These are phyloP conservation scores for Entonaema liquescens DNA, from an alignment of 495 filamentous ascomycete genomes.

Conservation along the genomic window DNA sequence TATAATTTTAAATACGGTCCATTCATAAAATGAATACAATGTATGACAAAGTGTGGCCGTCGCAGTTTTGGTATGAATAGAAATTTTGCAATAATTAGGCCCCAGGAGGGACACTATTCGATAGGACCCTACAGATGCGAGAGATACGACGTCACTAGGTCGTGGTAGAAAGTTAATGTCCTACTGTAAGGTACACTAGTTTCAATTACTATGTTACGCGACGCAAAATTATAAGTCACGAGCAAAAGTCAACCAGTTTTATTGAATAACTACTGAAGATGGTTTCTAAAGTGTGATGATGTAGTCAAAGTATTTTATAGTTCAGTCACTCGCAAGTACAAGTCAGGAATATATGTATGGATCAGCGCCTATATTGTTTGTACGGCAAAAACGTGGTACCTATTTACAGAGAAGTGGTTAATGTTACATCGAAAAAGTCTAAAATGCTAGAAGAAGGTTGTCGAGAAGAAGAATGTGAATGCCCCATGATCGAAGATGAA, in stretches of 20 bases:
- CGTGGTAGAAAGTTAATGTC: too few species aligned
- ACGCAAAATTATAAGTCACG: too few species aligned
- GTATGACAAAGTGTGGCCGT: not conserved
- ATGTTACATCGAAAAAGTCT: slow-evolving; percentile 8
- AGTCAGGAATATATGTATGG: not conserved
- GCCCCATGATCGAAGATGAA: not conserved
- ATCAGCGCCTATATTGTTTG: slow-evolving; percentile 5
- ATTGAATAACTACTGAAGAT: too few species aligned
- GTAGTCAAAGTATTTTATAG: not conserved
- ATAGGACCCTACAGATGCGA: too few species aligned
- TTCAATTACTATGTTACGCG: too few species aligned
- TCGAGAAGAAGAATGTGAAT: not conserved
- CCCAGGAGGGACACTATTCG: too few species aligned
- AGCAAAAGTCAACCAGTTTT: too few species aligned
- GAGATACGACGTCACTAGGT: too few species aligned
- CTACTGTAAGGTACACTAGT: too few species aligned
- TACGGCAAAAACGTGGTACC: slow-evolving; percentile 3
- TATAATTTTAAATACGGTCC: not conserved
- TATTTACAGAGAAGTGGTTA: slow-evolving; percentile 4
- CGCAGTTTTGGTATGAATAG: too few species aligned
- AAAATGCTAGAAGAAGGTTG: slow-evolving; percentile 1
- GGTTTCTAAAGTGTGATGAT: too few species aligned
- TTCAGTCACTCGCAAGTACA: not conserved
- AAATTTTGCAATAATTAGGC: too few species aligned
- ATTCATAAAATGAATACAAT: not conserved